A percentile compares a stretch with the other conserved stretches of the same genome.
Evolutionary conservation across 2,329 filamentous ascomycete genomes (phyloP).

Genomic region (Aspergillus tanneri): DNA sequence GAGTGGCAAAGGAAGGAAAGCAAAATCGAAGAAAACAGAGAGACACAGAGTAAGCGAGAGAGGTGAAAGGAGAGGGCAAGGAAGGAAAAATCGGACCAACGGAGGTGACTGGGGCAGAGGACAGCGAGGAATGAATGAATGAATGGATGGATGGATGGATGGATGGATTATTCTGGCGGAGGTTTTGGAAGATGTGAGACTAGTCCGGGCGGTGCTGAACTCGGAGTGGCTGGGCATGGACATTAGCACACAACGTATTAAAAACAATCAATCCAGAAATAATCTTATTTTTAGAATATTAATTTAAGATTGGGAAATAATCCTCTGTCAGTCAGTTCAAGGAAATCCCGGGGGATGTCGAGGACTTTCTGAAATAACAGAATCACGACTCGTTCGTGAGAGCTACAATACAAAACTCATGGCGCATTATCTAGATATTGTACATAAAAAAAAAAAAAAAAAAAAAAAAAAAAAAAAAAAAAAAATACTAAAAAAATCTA

Average conservation of each 20-base stretch:
- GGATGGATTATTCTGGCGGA: slow-evolving; percentile 6
- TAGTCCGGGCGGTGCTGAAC: slow-evolving; percentile 6
- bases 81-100: background rate
- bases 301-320: too few relatives aligned
- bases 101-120: background rate
- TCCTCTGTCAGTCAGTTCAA: too few relatives aligned
- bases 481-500: background rate
- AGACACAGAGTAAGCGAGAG: slow-evolving; percentile 12
- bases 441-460: background rate
- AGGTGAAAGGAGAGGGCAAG: background rate
- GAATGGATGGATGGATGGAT: background rate
- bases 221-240: too few relatives aligned
- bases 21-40: too few relatives aligned
- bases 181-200: slow-evolving; percentile 4
- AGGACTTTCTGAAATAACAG: too few relatives aligned
- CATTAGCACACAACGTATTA: too few relatives aligned
- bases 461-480: background rate
- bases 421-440: background rate
- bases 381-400: too few relatives aligned
- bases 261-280: too few relatives aligned
- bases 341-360: too few relatives aligned
- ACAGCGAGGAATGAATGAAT: background rate
- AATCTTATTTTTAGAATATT: too few relatives aligned
- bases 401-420: too few relatives aligned
- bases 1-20: background rate